Conservation (phyloP, 371 early-diverging fungal genomes). For the Apophysomyces ossiformis region DNA sequence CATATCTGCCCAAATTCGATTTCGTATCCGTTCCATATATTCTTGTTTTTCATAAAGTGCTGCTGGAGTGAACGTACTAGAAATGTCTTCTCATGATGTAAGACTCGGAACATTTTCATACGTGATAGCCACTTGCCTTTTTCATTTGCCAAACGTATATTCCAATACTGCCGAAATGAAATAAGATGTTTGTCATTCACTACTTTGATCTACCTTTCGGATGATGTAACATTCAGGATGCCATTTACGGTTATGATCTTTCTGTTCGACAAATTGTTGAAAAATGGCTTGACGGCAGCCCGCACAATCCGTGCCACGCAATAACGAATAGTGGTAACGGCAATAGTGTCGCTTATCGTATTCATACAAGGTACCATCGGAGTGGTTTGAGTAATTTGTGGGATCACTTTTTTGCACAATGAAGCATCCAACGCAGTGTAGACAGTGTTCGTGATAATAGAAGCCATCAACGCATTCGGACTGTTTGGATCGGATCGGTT, state of each 20-base stretch:
- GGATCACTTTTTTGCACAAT: slow-evolving; percentile 16
- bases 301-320: slow-evolving; percentile 83
- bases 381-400: neutral
- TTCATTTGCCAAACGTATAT: slow-evolving; percentile 19
- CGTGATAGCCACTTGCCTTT: slow-evolving; percentile 14
- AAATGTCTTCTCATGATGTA: neutral
- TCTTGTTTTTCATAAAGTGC: slow-evolving; percentile 14
- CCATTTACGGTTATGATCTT: slow-evolving; percentile 76
- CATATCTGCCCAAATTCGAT: slow-evolving; percentile 20
- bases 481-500: slow-evolving; percentile 4
- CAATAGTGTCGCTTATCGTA: slow-evolving; percentile 86
- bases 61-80: slow-evolving; percentile 9
- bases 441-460: slow-evolving; percentile 22
- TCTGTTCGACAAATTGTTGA: slow-evolving; percentile 87
- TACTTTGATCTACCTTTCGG: slow-evolving; percentile 62
- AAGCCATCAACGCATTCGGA: slow-evolving; percentile 13
- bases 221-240: slow-evolving; percentile 99
- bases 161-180: slow-evolving; percentile 21
- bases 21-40: slow-evolving; percentile 18
- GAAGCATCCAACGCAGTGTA: slow-evolving; percentile 22
- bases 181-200: neutral
- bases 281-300: slow-evolving; percentile 91
- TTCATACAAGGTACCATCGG: slow-evolving; percentile 85
- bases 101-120: neutral
- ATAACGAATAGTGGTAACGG: slow-evolving; percentile 84